Percentiles rank a stretch among this genome's conserved stretches.
Conservation (phyloP, 345 rosid species). For the Euphorbia lathyris region DNA sequence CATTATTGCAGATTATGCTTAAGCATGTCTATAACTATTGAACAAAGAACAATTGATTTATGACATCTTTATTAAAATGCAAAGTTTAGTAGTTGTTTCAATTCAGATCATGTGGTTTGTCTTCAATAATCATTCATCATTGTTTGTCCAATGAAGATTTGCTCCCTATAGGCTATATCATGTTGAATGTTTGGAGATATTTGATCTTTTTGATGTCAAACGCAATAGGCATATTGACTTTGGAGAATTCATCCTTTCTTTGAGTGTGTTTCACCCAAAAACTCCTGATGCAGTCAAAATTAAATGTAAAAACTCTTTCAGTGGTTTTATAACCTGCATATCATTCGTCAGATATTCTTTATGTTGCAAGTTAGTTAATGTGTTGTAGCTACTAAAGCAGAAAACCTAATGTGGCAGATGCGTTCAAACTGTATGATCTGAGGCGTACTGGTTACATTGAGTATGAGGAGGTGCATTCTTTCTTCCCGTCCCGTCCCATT, state of each 20-base stretch:
- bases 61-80: too few relatives aligned
- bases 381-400: too few relatives aligned
- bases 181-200: background rate
- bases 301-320: background rate
- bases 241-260: background rate
- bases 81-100: too few relatives aligned
- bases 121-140: background rate
- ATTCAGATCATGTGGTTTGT: background rate
- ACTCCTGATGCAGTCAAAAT: conserved; percentile 6
- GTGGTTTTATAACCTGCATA: background rate
- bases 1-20: too few relatives aligned
- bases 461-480: background rate
- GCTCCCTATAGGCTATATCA: background rate
- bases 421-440: background rate
- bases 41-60: too few relatives aligned
- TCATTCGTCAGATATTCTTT: background rate
- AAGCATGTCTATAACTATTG: too few relatives aligned
- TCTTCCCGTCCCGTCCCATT: too few relatives aligned
- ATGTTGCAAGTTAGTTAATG: background rate
- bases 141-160: background rate
- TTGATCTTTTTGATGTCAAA: background rate
- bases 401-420: background rate
- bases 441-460: conserved; percentile 5
- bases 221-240: background rate
- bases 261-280: conserved; percentile 1